Base-by-base conservation (phyloP, 2,329 filamentous ascomycete genomes). In the Pseudocercospora fijiensis region DNA sequence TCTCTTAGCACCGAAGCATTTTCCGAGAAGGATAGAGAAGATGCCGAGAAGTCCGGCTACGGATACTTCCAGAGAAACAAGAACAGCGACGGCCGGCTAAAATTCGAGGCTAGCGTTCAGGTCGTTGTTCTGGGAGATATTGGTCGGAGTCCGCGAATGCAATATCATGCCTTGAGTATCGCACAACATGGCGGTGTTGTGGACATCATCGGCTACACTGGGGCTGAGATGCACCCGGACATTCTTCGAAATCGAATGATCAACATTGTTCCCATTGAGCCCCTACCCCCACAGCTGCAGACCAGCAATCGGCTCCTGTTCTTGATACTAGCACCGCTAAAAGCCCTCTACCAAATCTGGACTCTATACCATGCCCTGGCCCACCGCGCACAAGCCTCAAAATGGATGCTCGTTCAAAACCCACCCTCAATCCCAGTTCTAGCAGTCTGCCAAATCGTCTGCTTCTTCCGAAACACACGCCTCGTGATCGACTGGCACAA, bases 401-500 rank as follows among this genome's bases (percentile, higher is more conserved):
- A 87, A 79, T 97, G 91, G 90, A 88, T 97, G 75, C 84, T 98
- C 8, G 89, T 97, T 22, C 78, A 97, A 84, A 99, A 98, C 71
- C 95, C 95, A 6, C 95, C 95, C 0, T 95, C 94, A 0, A 96
- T 98, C 64, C 95, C 95, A 0, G 96, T 92, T 0, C 85, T 99
- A 22, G 85, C 89, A 58, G 81, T 97, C 41, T 90, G 91, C 16
- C 82, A 88, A 22, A 66, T 93, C 3, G 83, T 91, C 55, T 91
- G 90, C 72, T 85, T 88, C 70, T 76, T 96, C 57, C 88, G 95
- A 57, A 89, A 91, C 70, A 96, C 91, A 43, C 86, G 86, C 62
- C 84, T 99, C 3, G 83, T 98, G 65, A 90, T 98, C 61, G 95
- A 99, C 80, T 99, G 95, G 95, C 95, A 99, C 81, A 99, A 99